Evolutionary conservation across 1,284 basidiomycete species (phyloP).

Genomic region (Clitocybe nebularis): DNA sequence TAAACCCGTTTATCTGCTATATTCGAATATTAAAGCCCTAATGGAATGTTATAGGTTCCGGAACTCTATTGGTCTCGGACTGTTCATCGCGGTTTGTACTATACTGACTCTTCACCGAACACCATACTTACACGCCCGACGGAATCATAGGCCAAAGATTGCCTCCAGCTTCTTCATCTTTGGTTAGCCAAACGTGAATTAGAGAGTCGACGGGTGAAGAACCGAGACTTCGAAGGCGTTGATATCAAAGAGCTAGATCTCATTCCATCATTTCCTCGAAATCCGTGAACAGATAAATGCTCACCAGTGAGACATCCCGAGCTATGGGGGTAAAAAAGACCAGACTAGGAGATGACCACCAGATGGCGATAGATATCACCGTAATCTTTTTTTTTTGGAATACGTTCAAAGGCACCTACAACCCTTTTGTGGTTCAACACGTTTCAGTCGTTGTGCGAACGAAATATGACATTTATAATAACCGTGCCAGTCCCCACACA

Average conservation of each 20-base stretch:
- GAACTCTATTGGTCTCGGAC: conserved; percentile 63
- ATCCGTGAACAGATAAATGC: neutral
- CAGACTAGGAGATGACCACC: too few relatives aligned
- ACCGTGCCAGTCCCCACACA: too few relatives aligned
- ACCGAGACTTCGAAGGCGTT: conserved; percentile 64
- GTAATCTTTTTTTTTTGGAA: too few relatives aligned
- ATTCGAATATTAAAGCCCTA: neutral
- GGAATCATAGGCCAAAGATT: conserved; percentile 57
- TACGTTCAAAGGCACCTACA: too few relatives aligned
- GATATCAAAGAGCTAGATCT: conserved; percentile 64
- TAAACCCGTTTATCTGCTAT: conserved; percentile 22
- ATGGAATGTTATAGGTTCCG: conserved; percentile 53
- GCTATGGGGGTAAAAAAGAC: too few relatives aligned
- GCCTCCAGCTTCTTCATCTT: conserved; percentile 58
- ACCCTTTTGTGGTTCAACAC: too few relatives aligned
- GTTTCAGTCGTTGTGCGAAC: too few relatives aligned
- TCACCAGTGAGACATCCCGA: neutral
- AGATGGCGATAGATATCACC: too few relatives aligned
- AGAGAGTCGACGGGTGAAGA: conserved; percentile 61
- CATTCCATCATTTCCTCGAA: conserved; percentile 29
- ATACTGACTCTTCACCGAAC: neutral
- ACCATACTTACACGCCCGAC: neutral
- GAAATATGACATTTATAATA: too few relatives aligned
- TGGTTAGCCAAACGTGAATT: conserved; percentile 68
- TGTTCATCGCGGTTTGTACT: conserved; percentile 58